phyloP scores from a whole-genome alignment of 768 basidiomycete genomes.

The Cystobasidiopsis lactophilus region DNA sequence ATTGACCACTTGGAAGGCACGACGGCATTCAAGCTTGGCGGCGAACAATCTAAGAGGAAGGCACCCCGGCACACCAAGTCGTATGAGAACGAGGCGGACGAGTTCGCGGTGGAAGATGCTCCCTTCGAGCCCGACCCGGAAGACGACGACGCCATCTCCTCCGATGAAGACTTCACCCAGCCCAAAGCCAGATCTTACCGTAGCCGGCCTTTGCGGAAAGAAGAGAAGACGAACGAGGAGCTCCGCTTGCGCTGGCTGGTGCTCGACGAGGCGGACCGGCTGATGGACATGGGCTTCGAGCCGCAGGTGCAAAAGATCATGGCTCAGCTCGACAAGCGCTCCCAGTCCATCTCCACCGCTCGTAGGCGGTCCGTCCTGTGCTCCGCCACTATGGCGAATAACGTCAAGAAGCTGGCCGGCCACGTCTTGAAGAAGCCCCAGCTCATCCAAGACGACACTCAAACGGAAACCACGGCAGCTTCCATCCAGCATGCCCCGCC shows the following conservation, averaged over 20 bases:
- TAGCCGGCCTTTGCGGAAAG: slow-evolving; percentile 18
- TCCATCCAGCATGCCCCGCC: slow-evolving; percentile 43
- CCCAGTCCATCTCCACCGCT: not conserved
- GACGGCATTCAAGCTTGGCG: slow-evolving; percentile 58
- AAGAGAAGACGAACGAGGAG: not conserved
- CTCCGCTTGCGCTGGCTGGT: slow-evolving; percentile 52
- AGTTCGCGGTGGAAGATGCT: slow-evolving; percentile 8
- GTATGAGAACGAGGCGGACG: slow-evolving; percentile 2
- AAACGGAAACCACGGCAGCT: slow-evolving; percentile 20
- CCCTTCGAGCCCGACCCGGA: not conserved
- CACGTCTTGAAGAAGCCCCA: slow-evolving; percentile 54
- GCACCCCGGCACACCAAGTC: not conserved
- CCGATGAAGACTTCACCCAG: slow-evolving; percentile 8
- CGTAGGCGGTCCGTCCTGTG: slow-evolving; percentile 71
- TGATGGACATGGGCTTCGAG: slow-evolving; percentile 97
- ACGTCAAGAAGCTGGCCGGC: slow-evolving; percentile 81
- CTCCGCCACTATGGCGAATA: slow-evolving; percentile 87
- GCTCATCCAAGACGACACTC: slow-evolving; percentile 53
- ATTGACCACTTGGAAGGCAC: slow-evolving; percentile 95
- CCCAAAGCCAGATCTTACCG: slow-evolving; percentile 12
- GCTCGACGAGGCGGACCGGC: slow-evolving; percentile 84
- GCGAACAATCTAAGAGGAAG: slow-evolving; percentile 10
- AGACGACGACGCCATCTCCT: slow-evolving; percentile 3
- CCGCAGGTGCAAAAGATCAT: slow-evolving; percentile 82
- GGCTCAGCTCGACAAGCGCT: slow-evolving; percentile 50